These are phyloP conservation scores for Schizopora paradoxa DNA, from an alignment of 1,284 basidiomycete species.

Conservation along the genomic window DNA sequence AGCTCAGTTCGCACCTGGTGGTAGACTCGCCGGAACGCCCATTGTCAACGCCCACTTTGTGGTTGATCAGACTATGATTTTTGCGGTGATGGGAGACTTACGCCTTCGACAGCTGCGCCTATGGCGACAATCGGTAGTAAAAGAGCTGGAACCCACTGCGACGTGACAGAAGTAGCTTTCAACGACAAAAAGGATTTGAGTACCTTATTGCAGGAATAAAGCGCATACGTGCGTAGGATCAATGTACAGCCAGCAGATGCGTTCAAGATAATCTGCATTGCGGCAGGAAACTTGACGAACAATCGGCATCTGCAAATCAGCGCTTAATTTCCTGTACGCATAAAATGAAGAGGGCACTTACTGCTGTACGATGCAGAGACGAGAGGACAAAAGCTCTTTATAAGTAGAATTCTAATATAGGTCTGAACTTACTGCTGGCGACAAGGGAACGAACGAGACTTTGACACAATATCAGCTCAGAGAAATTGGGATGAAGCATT, in stretches of 20 bases:
- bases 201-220: too few species aligned
- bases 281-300: slow-evolving; percentile 14
- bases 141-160: background rate
- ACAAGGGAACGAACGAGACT: slow-evolving; percentile 7
- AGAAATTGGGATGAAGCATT: too few species aligned
- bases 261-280: slow-evolving; percentile 15
- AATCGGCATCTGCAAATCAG: slow-evolving; percentile 5
- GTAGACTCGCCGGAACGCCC: background rate
- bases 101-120: background rate
- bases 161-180: too few species aligned
- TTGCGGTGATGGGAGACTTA: background rate
- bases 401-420: background rate
- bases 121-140: background rate
- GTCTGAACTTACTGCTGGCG: background rate
- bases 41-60: background rate
- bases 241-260: slow-evolving; percentile 12
- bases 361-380: slow-evolving; percentile 13
- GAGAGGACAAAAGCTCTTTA: background rate
- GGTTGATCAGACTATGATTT: background rate
- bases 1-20: background rate
- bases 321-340: too few species aligned
- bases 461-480: background rate
- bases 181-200: too few species aligned
- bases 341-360: background rate
- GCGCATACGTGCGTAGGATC: slow-evolving; percentile 13